Conservation (phyloP, 352 stramenopile species). For the Globisporangium barbulae region DNA sequence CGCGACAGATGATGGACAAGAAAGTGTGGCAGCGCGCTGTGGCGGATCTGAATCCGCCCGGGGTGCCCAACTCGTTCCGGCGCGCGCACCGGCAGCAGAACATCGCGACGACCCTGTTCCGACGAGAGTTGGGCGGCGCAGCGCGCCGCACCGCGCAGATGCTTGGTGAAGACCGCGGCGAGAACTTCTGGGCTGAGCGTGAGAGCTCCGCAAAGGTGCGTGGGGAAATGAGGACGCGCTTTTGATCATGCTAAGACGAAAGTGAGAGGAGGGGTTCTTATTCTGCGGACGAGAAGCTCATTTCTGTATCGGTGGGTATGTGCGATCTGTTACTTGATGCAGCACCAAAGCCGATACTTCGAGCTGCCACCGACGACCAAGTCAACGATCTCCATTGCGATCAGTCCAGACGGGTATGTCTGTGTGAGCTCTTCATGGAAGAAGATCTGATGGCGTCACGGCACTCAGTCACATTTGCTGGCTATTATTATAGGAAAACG, state of each 20-base stretch:
- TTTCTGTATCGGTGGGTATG: neutral
- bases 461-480: slow-evolving; percentile 3
- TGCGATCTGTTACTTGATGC: slow-evolving; percentile 5
- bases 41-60: slow-evolving; percentile 62
- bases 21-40: slow-evolving; percentile 77
- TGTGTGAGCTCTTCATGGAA: neutral
- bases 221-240: neutral
- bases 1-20: slow-evolving; percentile 27
- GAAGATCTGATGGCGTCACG: neutral
- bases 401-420: slow-evolving; percentile 76
- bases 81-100: slow-evolving; percentile 64
- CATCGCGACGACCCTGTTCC: slow-evolving; percentile 59
- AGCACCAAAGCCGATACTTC: slow-evolving; percentile 86
- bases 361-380: slow-evolving; percentile 83
- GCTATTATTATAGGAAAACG: slow-evolving; percentile 55
- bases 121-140: slow-evolving; percentile 48
- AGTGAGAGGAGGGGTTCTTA: neutral
- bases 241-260: neutral
- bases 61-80: slow-evolving; percentile 73
- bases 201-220: slow-evolving; percentile 74
- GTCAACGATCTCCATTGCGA: slow-evolving; percentile 86
- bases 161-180: slow-evolving; percentile 42
- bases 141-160: slow-evolving; percentile 40
- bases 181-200: slow-evolving; percentile 79
- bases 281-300: slow-evolving; percentile 1